phyloP scores from a whole-genome alignment of 306 rosid species.

The Cicer chorassanicum region DNA sequence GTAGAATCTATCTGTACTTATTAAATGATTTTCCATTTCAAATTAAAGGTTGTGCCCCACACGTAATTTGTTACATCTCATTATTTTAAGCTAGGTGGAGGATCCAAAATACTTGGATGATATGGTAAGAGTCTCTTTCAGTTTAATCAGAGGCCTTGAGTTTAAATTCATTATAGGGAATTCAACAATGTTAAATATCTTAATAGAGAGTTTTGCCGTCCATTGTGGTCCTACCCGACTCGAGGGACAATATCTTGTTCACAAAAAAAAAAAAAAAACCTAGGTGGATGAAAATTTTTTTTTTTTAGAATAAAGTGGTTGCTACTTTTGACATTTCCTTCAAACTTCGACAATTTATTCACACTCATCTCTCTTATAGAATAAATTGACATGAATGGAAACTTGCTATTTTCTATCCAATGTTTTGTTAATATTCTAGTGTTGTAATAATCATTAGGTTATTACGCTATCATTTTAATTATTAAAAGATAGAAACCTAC shows the following conservation, averaged over 20 bases:
- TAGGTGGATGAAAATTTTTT: conserved; percentile 49
- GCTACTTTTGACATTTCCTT: conserved; percentile 38
- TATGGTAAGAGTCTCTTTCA: no score
- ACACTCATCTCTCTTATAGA: conserved; percentile 10
- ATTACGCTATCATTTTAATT: conserved; percentile 2
- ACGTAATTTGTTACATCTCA: conserved; percentile 48
- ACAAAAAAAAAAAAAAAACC: background rate
- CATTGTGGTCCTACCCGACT: no score
- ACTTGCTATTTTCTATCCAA: conserved; percentile 8
- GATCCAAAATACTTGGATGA: no score
- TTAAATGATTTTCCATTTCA: conserved; percentile 13
- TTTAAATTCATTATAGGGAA: no score
- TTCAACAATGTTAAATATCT: no score
- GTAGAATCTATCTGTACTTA: conserved; percentile 22
- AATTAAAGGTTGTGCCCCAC: conserved; percentile 31
- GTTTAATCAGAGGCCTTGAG: no score
- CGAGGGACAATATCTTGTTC: no score
- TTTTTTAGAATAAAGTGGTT: conserved; percentile 46
- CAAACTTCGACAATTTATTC: conserved; percentile 6
- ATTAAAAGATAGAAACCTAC: conserved; percentile 6
- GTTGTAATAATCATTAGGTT: background rate
- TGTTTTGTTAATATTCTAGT: background rate
- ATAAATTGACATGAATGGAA: conserved; percentile 7
- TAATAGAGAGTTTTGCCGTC: no score
- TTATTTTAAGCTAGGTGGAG: background rate